Conservation (phyloP, 2,329 filamentous ascomycete genomes). For the Hirsutella thompsonii region DNA sequence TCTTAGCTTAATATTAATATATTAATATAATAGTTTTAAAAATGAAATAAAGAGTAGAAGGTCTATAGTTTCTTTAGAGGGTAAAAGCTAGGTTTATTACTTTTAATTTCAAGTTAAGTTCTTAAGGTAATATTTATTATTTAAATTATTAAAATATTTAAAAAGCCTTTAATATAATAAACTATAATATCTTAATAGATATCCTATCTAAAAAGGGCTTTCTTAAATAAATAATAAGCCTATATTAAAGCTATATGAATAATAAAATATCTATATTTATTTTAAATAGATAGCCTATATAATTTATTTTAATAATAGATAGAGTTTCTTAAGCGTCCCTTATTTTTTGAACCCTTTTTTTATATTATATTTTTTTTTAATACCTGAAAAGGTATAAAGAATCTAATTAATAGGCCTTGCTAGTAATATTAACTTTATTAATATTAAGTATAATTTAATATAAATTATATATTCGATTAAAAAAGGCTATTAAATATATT, state of each 20-base stretch:
- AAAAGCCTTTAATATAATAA: not conserved
- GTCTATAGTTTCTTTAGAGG: too few species aligned
- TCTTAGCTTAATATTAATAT: not conserved
- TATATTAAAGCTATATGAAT: too few species aligned
- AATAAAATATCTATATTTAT: too few species aligned
- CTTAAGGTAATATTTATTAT: not conserved
- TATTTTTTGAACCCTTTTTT: not conserved
- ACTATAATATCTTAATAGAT: not conserved
- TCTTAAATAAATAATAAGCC: too few species aligned
- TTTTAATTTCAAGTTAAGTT: not conserved
- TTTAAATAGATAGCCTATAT: too few species aligned
- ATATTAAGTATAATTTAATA: not conserved
- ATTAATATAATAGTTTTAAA: too few species aligned
- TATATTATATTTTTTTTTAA: not conserved
- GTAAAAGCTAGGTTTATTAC: too few species aligned
- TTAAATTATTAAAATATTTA: not conserved
- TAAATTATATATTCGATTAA: not conserved
- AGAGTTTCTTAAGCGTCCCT: not conserved
- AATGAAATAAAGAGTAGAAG: too few species aligned
- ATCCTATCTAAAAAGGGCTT: not conserved
- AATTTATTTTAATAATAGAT: not conserved
- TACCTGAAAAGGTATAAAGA: not conserved
- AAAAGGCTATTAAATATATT: too few species aligned
- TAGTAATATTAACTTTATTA: not conserved
- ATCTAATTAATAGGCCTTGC: not conserved